Evolutionary conservation across 2,329 filamentous ascomycete genomes (phyloP).

Genomic region (Metarhizium album): DNA sequence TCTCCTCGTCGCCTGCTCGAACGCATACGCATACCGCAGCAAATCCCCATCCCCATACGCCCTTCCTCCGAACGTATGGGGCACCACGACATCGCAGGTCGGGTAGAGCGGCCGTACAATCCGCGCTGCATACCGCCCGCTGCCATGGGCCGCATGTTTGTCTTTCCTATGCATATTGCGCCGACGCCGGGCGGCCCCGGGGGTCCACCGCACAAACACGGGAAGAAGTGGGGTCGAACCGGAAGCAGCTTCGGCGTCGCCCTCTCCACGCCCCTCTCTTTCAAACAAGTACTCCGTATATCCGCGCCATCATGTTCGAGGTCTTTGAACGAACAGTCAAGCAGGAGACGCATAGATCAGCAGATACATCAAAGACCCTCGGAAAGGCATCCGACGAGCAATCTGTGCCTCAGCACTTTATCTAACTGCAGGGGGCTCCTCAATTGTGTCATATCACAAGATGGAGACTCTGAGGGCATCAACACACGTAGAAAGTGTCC

Average conservation of each 20-base stretch:
- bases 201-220: background rate
- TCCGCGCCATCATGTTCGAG: too few species aligned
- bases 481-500: too few species aligned
- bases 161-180: conserved; percentile 3
- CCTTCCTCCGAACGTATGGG: conserved; percentile 39
- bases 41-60: conserved; percentile 31
- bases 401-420: too few species aligned
- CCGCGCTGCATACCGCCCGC: conserved; percentile 45
- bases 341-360: too few species aligned
- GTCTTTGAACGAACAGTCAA: too few species aligned
- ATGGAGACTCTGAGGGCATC: too few species aligned
- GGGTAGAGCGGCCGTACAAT: conserved; percentile 41
- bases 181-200: background rate
- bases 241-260: background rate
- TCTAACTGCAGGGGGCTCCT: too few species aligned
- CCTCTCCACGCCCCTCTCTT: too few species aligned
- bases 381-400: too few species aligned
- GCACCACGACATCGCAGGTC: conserved; percentile 41
- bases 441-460: too few species aligned
- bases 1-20: background rate
- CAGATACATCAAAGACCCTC: too few species aligned
- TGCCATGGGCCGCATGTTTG: conserved; percentile 33
- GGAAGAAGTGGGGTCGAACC: background rate
- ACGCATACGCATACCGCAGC: conserved; percentile 8
- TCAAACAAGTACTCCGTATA: too few species aligned